Percentiles rank a stretch among this genome's conserved stretches.
These are phyloP conservation scores for Adansonia rubrostipa DNA, from an alignment of 441 rosid genomes.

Conservation along the genomic window DNA sequence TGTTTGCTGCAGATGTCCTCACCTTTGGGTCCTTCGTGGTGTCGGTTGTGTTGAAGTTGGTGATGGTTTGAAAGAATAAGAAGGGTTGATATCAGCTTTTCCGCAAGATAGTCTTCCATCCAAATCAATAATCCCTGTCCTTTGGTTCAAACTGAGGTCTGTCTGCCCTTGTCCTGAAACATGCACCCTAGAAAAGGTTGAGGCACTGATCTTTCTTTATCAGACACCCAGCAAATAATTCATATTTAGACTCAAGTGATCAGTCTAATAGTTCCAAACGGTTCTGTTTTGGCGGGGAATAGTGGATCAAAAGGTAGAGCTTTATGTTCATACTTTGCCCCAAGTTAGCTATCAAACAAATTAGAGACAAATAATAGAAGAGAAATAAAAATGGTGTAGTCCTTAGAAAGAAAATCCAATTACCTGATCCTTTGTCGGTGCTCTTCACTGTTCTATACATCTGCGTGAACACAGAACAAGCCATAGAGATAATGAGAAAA, in stretches of 20 bases:
- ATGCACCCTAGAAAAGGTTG: conserved; percentile 32
- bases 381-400: neutral
- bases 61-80: conserved; percentile 36
- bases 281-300: conserved; percentile 25
- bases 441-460: conserved; percentile 99
- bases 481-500: conserved; percentile 9
- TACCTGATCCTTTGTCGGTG: conserved; percentile 90
- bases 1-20: neutral
- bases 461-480: conserved; percentile 59
- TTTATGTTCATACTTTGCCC: conserved; percentile 23
- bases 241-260: conserved; percentile 28
- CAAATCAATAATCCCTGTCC: conserved; percentile 33
- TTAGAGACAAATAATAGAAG: conserved; percentile 22
- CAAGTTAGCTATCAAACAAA: conserved; percentile 27
- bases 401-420: conserved; percentile 27
- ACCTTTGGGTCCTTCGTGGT: conserved; percentile 39
- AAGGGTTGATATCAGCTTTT: conserved; percentile 39
- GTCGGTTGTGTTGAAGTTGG: conserved; percentile 32
- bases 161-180: conserved; percentile 49
- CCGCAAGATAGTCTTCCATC: conserved; percentile 37
- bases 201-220: conserved; percentile 37
- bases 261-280: conserved; percentile 27
- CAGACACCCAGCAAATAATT: conserved; percentile 42
- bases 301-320: conserved; percentile 27
- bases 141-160: conserved; percentile 46